Percentiles rank a stretch among this genome's conserved stretches.
Evolutionary conservation across 305 asterid genomes (phyloP).

Genomic region (Andrographis paniculata): DNA sequence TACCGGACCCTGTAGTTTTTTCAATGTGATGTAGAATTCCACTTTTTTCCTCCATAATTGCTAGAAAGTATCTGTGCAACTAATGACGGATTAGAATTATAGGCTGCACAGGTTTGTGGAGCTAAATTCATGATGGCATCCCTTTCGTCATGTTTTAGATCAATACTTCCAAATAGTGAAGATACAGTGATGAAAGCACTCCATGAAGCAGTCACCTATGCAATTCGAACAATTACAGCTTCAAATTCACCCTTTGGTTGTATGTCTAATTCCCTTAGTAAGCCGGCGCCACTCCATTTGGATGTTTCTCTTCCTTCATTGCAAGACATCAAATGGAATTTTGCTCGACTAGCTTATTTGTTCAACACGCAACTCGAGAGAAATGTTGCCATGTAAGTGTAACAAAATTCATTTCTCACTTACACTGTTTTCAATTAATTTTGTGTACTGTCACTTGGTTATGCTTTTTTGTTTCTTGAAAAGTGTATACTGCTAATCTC

Average conservation of each 20-base stretch:
- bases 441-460: slow-evolving; percentile 5
- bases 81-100: slow-evolving; percentile 17
- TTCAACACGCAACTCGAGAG: slow-evolving; percentile 92
- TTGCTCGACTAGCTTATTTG: slow-evolving; percentile 70
- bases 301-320: slow-evolving; percentile 77
- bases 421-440: slow-evolving; percentile 10
- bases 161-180: slow-evolving; percentile 30
- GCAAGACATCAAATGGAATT: slow-evolving; percentile 69
- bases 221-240: slow-evolving; percentile 42
- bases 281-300: slow-evolving; percentile 87
- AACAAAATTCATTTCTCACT: slow-evolving; percentile 15
- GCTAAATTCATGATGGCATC: slow-evolving; percentile 44
- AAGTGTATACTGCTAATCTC: slow-evolving; percentile 1
- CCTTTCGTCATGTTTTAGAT: slow-evolving; percentile 41
- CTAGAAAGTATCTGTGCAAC: slow-evolving; percentile 9
- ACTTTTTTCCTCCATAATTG: no score
- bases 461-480: slow-evolving; percentile 5
- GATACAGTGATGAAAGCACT: slow-evolving; percentile 28
- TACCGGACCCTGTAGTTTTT: background rate
- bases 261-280: slow-evolving; percentile 64
- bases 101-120: slow-evolving; percentile 46
- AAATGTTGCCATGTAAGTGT: slow-evolving; percentile 88
- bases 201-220: slow-evolving; percentile 32
- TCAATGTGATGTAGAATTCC: no score
- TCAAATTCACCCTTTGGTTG: slow-evolving; percentile 69